Percentiles rank a stretch among this genome's conserved stretches.
phyloP scores from a whole-genome alignment of 306 rosid genomes.

The Lagenaria siceraria region DNA sequence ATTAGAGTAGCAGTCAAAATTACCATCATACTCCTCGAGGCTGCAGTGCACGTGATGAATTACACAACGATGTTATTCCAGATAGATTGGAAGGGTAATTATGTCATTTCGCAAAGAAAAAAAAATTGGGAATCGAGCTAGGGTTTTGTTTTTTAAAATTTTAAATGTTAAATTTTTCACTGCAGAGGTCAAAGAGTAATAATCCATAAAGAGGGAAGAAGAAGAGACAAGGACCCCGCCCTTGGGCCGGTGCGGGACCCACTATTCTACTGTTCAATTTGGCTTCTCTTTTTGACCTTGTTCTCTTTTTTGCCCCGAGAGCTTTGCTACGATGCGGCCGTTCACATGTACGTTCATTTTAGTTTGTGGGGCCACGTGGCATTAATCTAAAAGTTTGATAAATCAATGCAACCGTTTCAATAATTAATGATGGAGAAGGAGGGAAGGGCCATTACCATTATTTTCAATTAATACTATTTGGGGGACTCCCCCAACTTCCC shows the following conservation, averaged over 20 bases:
- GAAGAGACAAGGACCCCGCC: neutral
- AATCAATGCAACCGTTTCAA: neutral
- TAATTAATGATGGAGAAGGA: neutral
- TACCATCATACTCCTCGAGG: neutral
- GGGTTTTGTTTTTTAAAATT: neutral
- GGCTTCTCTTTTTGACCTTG: conserved; percentile 4
- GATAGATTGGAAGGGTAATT: neutral
- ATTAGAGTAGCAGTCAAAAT: neutral
- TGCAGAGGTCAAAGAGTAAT: conserved; percentile 3
- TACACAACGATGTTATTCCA: neutral
- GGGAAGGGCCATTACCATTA: neutral
- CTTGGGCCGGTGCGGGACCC: neutral
- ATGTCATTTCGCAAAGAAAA: neutral
- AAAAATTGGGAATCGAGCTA: neutral
- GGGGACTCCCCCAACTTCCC: neutral
- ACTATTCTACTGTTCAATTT: neutral
- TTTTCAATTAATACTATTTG: neutral
- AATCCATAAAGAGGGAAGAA: neutral
- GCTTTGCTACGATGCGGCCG: neutral
- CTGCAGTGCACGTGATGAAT: too few species aligned
- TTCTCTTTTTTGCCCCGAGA: neutral
- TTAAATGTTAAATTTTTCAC: neutral
- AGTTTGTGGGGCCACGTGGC: neutral
- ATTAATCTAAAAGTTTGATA: neutral
- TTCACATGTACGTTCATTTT: neutral